Evolutionary conservation across 805 yeast species (phyloP), one percentile per base, ranked within the genome.

Genomic region (Myxozyma udenii): DNA sequence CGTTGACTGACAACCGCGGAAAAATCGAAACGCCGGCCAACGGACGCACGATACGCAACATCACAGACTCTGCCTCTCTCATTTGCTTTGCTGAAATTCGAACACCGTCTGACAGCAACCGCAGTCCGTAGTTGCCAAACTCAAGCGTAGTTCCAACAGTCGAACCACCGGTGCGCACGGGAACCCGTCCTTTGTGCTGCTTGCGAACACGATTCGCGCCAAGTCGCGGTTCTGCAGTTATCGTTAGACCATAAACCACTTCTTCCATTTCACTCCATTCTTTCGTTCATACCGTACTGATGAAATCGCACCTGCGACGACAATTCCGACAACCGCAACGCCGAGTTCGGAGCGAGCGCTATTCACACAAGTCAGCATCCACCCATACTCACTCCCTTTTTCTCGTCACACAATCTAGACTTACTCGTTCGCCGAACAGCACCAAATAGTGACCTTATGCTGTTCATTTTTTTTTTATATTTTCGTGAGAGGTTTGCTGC

Each of bases 131-230:
- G 16, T 78, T 75, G 25, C 98, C 98, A 61, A 83, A 85, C 54
- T 80, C 81, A 30, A 93, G 68, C 2, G 87, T 78, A 43, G 91
- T 84, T 26, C 98, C 98, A 30, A 87, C 89, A 48, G 79, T 76
- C 2, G 97, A 89, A 1, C 97, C 97, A 46, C 98, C 98, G 12
- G 85, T 87, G 69, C 96, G 84, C 9, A 90, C 96, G 1, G 95
- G 80, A 4, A 93, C 96, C 62, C 97, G 77, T 24, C 98, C 98
- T 68, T 93, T 93, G 70, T 87, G 89, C 44, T 87, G 86, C 69
- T 91, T 91, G 62, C 79, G 76, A 43, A 81, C 73, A 50, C 74
- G 72, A n/a, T n/a, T n/a, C n/a, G n/a, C n/a, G 61, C 78, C 81
- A 67, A 75, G 83, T 63, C 91, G 75, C 37, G 95, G 95, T n/a